phyloP scores from a whole-genome alignment of 345 rosid genomes.

The Heritiera littoralis region DNA sequence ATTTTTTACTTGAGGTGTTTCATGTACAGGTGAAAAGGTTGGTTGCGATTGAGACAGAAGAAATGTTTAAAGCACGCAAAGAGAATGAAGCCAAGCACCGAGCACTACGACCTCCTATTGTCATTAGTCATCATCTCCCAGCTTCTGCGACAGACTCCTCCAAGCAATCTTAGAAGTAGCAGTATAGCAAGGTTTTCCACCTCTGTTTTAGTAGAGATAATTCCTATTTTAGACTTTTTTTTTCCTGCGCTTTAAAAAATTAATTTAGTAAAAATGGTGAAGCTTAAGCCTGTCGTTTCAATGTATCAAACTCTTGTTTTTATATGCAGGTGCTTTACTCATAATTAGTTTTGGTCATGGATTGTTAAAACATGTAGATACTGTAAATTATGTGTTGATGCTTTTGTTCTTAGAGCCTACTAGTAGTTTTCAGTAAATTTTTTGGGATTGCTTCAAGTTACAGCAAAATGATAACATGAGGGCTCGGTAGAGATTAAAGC shows the following conservation, averaged over 20 bases:
- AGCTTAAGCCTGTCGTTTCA: not conserved
- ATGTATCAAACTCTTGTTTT: not conserved
- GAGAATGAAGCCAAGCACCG: slow-evolving; percentile 52
- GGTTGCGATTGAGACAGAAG: slow-evolving; percentile 76
- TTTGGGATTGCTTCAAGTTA: not conserved
- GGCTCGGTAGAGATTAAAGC: not conserved
- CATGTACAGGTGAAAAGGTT: slow-evolving; percentile 63
- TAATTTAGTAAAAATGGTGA: not conserved
- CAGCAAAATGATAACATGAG: not conserved
- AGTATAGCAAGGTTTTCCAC: slow-evolving; percentile 24
- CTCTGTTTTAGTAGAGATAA: slow-evolving; percentile 11
- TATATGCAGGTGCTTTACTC: not conserved
- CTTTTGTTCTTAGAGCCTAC: not conserved
- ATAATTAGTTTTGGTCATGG: not conserved
- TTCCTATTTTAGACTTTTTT: slow-evolving; percentile 11
- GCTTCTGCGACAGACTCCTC: slow-evolving; percentile 39
- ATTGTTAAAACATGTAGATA: not conserved
- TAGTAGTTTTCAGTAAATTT: not conserved
- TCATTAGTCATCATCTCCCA: slow-evolving; percentile 55
- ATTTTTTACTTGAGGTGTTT: not conserved
- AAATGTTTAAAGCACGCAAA: slow-evolving; percentile 77
- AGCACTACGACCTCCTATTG: slow-evolving; percentile 60
- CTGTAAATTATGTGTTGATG: not conserved
- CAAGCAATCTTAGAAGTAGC: slow-evolving; percentile 29
- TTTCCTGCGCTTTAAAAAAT: not conserved